Conservation (phyloP, 148 eudicot genomes). For the Euryodendron excelsum region DNA sequence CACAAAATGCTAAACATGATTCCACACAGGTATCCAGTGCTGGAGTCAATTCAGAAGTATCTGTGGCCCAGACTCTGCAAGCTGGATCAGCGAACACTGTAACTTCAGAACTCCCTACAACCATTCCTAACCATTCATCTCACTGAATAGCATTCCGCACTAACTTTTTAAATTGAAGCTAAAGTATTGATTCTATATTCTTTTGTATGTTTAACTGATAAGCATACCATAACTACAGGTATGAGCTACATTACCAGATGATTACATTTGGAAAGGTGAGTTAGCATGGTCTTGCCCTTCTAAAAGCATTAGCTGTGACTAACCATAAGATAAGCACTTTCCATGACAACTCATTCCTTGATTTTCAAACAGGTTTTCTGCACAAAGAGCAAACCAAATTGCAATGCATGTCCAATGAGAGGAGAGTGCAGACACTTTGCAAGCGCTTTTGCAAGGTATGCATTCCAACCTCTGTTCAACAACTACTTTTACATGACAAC, state of each 20-base stretch:
- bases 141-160: neutral
- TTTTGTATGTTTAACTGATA: conserved; percentile 15
- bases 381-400: conserved; percentile 69
- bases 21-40: conserved; percentile 52
- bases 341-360: neutral
- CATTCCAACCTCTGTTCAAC: neutral
- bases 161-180: neutral
- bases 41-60: conserved; percentile 65
- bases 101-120: conserved; percentile 24
- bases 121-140: neutral
- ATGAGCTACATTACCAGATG: conserved; percentile 75
- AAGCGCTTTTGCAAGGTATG: conserved; percentile 74
- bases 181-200: neutral
- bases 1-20: neutral
- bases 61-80: conserved; percentile 72
- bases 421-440: conserved; percentile 80
- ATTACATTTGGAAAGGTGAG: conserved; percentile 80
- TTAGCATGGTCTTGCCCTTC: neutral
- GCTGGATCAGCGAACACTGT: conserved; percentile 64
- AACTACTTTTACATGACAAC: neutral
- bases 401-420: conserved; percentile 80
- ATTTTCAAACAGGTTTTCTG: conserved; percentile 57
- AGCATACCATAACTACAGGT: conserved; percentile 34
- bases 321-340: neutral
- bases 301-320: neutral